phyloP scores from a whole-genome alignment of 2,329 filamentous ascomycete genomes.

The Hypomyces rosellus region DNA sequence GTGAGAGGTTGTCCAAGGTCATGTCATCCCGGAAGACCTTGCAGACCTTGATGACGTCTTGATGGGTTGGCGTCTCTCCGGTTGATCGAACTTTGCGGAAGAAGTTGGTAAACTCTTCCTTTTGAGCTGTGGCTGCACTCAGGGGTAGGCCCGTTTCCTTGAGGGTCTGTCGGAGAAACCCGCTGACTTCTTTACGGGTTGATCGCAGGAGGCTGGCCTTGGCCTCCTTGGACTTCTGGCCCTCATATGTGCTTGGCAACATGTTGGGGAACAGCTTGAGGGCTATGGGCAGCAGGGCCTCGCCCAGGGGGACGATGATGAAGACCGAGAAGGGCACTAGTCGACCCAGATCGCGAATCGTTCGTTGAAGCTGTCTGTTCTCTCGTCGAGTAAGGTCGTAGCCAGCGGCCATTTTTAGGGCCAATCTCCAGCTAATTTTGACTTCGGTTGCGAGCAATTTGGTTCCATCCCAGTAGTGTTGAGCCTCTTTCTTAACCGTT shows the following conservation, averaged over 20 bases:
- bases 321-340: slow-evolving; percentile 96
- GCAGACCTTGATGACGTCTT: slow-evolving; percentile 97
- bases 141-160: slow-evolving; percentile 90
- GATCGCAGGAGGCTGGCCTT: slow-evolving; percentile 77
- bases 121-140: slow-evolving; percentile 75
- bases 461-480: slow-evolving; percentile 98
- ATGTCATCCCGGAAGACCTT: slow-evolving; percentile 98
- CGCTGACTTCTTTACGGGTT: slow-evolving; percentile 89
- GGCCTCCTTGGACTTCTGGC: slow-evolving; percentile 78
- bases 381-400: slow-evolving; percentile 95
- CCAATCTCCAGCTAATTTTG: slow-evolving; percentile 83
- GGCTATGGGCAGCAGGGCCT: slow-evolving; percentile 84
- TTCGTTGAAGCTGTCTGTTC: slow-evolving; percentile 85
- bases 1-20: slow-evolving; percentile 91
- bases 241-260: slow-evolving; percentile 95
- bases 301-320: slow-evolving; percentile 92
- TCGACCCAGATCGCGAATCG: slow-evolving; percentile 86
- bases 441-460: slow-evolving; percentile 91
- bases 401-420: slow-evolving; percentile 93
- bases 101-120: slow-evolving; percentile 91
- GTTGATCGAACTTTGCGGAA: slow-evolving; percentile 94
- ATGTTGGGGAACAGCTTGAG: slow-evolving; percentile 95
- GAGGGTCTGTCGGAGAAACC: slow-evolving; percentile 80
- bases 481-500: slow-evolving; percentile 88
- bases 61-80: slow-evolving; percentile 77